phyloP scores from a whole-genome alignment of 192 early-diverging fungal genomes.

The Backusella circina region DNA sequence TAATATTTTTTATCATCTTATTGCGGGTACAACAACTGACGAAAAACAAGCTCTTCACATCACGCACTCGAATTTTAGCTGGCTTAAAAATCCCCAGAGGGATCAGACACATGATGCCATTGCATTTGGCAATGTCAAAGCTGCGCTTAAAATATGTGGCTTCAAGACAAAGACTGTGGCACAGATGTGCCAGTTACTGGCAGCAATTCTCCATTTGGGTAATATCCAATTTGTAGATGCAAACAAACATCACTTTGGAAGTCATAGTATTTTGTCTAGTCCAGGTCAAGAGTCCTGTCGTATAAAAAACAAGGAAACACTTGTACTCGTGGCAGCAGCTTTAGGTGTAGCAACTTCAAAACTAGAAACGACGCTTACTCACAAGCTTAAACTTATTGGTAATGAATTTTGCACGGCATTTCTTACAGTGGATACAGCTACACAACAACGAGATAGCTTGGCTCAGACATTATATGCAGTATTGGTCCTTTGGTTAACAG shows the following conservation, averaged over 20 bases:
- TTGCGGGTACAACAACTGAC: constrained; percentile 71
- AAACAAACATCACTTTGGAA: constrained; percentile 34
- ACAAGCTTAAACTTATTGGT: constrained; percentile 67
- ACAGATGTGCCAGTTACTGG: constrained; percentile 79
- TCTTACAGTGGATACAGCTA: constrained; percentile 63
- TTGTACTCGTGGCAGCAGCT: constrained; percentile 57
- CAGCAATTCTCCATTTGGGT: constrained; percentile 89
- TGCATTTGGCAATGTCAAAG: constrained; percentile 62
- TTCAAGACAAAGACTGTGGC: constrained; percentile 64
- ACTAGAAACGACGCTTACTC: constrained; percentile 62
- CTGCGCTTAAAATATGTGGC: constrained; percentile 57
- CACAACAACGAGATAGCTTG: constrained; percentile 64
- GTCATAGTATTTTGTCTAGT: neutral
- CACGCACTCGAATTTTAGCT: constrained; percentile 51
- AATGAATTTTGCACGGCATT: constrained; percentile 74
- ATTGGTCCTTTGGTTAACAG: constrained; percentile 71
- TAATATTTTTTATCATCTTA: constrained; percentile 81
- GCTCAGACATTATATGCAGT: constrained; percentile 70
- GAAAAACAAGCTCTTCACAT: constrained; percentile 68
- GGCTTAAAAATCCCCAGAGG: constrained; percentile 34
- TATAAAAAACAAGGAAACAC: constrained; percentile 65
- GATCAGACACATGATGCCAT: constrained; percentile 41
- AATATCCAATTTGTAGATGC: constrained; percentile 80
- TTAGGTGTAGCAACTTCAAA: constrained; percentile 62
- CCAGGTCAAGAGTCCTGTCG: constrained; percentile 51